These are phyloP conservation scores for Nakaseomyces nivariensis DNA, from an alignment of 1,139 yeast genomes.

Conservation along the genomic window DNA sequence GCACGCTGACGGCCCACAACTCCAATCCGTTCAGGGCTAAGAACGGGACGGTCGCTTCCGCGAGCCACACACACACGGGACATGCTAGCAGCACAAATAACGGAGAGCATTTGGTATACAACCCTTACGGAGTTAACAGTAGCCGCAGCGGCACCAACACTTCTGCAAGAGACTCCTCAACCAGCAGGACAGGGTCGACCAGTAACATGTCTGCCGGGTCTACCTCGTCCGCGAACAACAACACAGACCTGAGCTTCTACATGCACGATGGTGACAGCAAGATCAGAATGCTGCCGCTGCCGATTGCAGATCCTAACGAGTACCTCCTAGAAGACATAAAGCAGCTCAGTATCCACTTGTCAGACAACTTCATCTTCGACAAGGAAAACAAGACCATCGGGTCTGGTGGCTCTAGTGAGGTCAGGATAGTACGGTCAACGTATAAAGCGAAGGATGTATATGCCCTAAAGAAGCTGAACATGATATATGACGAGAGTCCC, in stretches of 20 bases:
- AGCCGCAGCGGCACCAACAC: conserved; percentile 6
- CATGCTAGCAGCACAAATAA: neutral
- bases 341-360: conserved; percentile 42
- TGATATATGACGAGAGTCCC: conserved; percentile 51
- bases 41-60: neutral
- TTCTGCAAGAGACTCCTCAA: neutral
- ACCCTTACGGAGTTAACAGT: conserved; percentile 28
- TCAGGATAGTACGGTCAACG: conserved; percentile 41
- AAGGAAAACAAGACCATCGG: conserved; percentile 43
- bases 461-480: conserved; percentile 60
- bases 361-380: conserved; percentile 48
- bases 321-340: conserved; percentile 46
- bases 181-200: conserved; percentile 2
- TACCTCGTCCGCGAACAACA: conserved; percentile 6
- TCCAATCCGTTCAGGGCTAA: conserved; percentile 18
- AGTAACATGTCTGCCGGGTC: neutral
- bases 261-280: conserved; percentile 31
- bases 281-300: conserved; percentile 45
- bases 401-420: conserved; percentile 66
- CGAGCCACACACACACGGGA: neutral
- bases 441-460: conserved; percentile 29
- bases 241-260: conserved; percentile 20
- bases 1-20: conserved; percentile 18
- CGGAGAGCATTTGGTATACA: conserved; percentile 20
- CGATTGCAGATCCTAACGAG: conserved; percentile 61